A percentile compares a stretch with the other conserved stretches of the same genome.
phyloP scores from a whole-genome alignment of 2,329 filamentous ascomycete genomes.

The Aureobasidium sp. region DNA sequence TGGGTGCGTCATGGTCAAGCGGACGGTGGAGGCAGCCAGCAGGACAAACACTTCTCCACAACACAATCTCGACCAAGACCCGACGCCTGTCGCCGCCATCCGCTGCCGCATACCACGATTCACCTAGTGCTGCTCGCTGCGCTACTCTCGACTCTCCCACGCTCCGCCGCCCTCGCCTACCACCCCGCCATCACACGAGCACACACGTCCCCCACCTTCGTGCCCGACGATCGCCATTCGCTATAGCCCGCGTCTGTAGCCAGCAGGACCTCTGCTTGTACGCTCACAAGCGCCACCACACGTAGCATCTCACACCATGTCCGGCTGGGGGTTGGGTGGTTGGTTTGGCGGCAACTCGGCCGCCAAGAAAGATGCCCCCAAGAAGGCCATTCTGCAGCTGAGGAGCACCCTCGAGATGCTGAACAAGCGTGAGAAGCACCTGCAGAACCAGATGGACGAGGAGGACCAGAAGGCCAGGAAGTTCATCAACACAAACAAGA shows the following conservation, averaged over 20 bases:
- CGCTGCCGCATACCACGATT: background rate
- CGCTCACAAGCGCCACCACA: background rate
- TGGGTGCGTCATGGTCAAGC: slow-evolving; percentile 6
- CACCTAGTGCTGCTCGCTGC: background rate
- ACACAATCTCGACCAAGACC: background rate
- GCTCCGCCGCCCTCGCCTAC: background rate
- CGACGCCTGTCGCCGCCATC: background rate
- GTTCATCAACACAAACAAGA: slow-evolving; percentile 82
- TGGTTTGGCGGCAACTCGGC: slow-evolving; percentile 78
- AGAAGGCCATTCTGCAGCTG: slow-evolving; percentile 88
- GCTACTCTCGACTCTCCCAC: background rate
- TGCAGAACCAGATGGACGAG: slow-evolving; percentile 87
- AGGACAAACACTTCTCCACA: slow-evolving; percentile 7
- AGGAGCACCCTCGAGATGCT: slow-evolving; percentile 92
- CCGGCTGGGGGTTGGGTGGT: slow-evolving; percentile 51
- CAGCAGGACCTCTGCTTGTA: background rate
- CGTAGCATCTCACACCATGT: slow-evolving; percentile 38
- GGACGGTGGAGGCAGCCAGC: slow-evolving; percentile 2
- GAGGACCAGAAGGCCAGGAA: slow-evolving; percentile 84
- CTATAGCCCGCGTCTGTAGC: slow-evolving; percentile 1
- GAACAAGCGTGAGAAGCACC: slow-evolving; percentile 87
- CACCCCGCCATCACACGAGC: slow-evolving; percentile 5
- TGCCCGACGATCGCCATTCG: slow-evolving; percentile 8
- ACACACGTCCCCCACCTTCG: slow-evolving; percentile 1
- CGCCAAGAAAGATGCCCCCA: slow-evolving; percentile 86